A percentile compares a stretch with the other conserved stretches of the same genome.
phyloP scores from a whole-genome alignment of 768 basidiomycete species.

The Omphalotus guepiniiformis region DNA sequence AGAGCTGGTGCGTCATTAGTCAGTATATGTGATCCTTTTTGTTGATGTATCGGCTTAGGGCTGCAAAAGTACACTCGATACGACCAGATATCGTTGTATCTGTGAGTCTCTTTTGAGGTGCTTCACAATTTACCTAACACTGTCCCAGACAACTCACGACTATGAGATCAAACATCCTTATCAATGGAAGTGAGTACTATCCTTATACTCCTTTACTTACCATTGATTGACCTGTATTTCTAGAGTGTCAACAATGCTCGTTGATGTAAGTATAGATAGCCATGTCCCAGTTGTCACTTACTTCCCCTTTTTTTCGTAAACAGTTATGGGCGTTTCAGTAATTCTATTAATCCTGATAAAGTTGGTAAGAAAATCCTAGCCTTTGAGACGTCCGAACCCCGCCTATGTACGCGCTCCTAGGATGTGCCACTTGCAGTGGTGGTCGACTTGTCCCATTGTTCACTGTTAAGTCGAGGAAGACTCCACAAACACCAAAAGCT shows the following conservation, averaged over 20 bases:
- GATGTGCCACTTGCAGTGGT: constrained; percentile 61
- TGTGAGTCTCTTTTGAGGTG: constrained; percentile 27
- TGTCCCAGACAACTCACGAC: constrained; percentile 56
- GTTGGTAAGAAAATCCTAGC: no score
- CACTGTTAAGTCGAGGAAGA: constrained; percentile 28
- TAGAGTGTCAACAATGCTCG: constrained; percentile 61
- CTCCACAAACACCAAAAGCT: constrained; percentile 32
- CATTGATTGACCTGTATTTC: background rate
- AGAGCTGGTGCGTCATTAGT: constrained; percentile 50
- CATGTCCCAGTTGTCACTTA: no score
- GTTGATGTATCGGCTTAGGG: constrained; percentile 42
- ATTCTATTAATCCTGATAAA: constrained; percentile 57
- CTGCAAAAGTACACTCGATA: constrained; percentile 60
- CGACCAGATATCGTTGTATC: constrained; percentile 70
- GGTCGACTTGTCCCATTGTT: constrained; percentile 61
- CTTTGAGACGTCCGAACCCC: no score
- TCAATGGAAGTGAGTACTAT: constrained; percentile 63
- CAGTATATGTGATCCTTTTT: background rate
- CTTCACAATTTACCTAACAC: background rate
- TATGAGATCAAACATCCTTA: constrained; percentile 75
- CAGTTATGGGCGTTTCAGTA: constrained; percentile 73
- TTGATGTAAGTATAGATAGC: constrained; percentile 61
- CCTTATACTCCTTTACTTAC: constrained; percentile 5
- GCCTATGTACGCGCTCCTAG: no score
- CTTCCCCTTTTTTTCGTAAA: no score